Evolutionary conservation across 108 stramenopile genomes (phyloP).

Genomic region (Conticribra guillardii): DNA sequence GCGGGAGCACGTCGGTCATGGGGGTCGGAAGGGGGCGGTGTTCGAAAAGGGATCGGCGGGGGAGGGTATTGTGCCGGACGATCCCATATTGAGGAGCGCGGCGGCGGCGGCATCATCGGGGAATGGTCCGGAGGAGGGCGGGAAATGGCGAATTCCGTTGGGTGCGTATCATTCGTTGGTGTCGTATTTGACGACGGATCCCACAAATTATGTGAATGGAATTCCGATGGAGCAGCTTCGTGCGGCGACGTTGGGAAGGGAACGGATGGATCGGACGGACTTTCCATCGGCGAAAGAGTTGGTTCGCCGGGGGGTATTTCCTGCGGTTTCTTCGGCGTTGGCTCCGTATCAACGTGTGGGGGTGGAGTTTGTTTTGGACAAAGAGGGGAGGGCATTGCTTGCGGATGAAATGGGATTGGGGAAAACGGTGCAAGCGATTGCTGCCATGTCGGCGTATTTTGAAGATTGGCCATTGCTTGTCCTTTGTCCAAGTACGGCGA

Average conservation of each 20-base stretch:
- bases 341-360: constrained; percentile 88
- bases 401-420: constrained; percentile 77
- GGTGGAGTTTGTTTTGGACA: constrained; percentile 83
- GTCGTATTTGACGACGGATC: constrained; percentile 51
- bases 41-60: constrained; percentile 27
- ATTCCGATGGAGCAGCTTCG: constrained; percentile 72
- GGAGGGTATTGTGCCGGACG: constrained; percentile 29
- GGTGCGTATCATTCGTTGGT: constrained; percentile 76
- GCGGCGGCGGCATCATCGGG: not conserved
- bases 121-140: constrained; percentile 11
- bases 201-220: constrained; percentile 45
- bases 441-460: constrained; percentile 77
- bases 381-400: constrained; percentile 81
- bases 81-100: constrained; percentile 20
- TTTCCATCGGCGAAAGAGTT: constrained; percentile 60
- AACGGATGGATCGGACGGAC: constrained; percentile 61
- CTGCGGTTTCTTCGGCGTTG: constrained; percentile 60
- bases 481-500: constrained; percentile 87
- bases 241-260: constrained; percentile 76
- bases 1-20: constrained; percentile 57
- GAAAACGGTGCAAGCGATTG: constrained; percentile 93
- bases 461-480: constrained; percentile 94
- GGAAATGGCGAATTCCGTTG: constrained; percentile 84
- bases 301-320: constrained; percentile 61
- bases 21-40: constrained; percentile 51